Base-by-base conservation (phyloP, 1,284 basidiomycete genomes). In the Trametes sp. region DNA sequence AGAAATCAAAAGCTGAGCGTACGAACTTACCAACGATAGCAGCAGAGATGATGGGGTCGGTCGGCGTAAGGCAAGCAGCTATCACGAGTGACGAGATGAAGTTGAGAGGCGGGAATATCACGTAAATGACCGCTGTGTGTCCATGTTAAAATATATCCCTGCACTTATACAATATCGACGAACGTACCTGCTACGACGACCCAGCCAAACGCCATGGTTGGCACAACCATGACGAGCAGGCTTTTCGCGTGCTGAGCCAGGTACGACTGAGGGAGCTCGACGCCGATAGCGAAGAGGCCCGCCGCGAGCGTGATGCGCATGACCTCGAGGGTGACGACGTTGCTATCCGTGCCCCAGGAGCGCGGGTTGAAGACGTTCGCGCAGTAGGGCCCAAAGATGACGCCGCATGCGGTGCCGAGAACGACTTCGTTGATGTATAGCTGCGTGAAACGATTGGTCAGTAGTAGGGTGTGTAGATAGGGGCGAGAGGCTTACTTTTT, bases 401-500 rank as follows among this genome's bases (percentile, higher is more conserved):
- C 83, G 0, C 93, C 90, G 54, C 92, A 93, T 0, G 84, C 81
- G 0, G 95, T 96, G 3, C 95, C 95, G 44, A 98, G 87, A 36
- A 96, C 90, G 26, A 96, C 95, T 81, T 98, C 96, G 70, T 95
- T 96, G 69, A 98, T 88, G 74, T 92, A 97, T 4, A 97, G 74
- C 81, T 90, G 63, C 10, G 16, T n/a, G 24, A 51, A 7, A 8
- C 56, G 14, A 8, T 24, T 46, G 5, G 16, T 33, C 35, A 44
- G 41, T 53, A 6, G 9, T 53, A 16, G 48, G 23, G 33, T 2
- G 2, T 35, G 46, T 23, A 26, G 0, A 24, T 46, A 11, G 0
- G 70, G 16, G 1, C 9, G 13, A 16, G 1, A 6, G 1, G 57
- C 73, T 7, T 38, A 87, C 89, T 77, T 81, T 89, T 76, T 98